phyloP scores from a whole-genome alignment of 2,329 filamentous ascomycete species.

The Arthroderma uncinatum region DNA sequence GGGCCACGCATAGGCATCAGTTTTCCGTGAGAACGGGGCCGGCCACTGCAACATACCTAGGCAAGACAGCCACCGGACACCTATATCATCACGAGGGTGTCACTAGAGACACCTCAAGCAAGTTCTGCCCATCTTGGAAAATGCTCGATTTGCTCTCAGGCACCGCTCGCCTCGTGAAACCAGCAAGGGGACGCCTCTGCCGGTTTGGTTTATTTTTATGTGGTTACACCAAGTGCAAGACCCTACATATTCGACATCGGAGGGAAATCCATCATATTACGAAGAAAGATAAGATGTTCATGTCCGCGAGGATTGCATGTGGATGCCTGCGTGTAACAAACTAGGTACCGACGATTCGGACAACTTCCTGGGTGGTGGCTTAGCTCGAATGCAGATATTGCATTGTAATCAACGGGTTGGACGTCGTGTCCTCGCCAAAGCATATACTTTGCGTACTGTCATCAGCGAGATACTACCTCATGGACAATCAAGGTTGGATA shows the following conservation, averaged over 20 bases:
- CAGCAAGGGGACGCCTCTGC: not conserved
- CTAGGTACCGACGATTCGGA: not conserved
- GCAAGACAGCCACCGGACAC: not conserved
- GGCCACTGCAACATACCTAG: not conserved
- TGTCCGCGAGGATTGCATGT: not conserved
- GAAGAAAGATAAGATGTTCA: not conserved
- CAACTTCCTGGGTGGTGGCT: not conserved
- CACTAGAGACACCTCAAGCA: not conserved
- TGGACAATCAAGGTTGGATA: not conserved
- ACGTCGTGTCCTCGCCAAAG: not conserved
- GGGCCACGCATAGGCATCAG: not conserved
- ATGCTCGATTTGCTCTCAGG: not conserved
- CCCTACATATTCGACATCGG: not conserved
- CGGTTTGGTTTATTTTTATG: not conserved
- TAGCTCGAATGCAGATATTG: not conserved
- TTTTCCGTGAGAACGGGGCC: not conserved
- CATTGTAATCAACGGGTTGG: not conserved
- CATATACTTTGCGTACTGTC: too few species aligned
- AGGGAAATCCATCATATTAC: not conserved
- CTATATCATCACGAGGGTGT: not conserved
- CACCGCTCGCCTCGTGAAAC: not conserved
- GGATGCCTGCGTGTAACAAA: not conserved
- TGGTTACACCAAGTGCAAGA: not conserved
- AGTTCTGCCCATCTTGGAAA: not conserved
- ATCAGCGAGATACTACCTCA: not conserved